Percentiles rank a stretch among this genome's conserved stretches.
Evolutionary conservation across 2,329 filamentous ascomycete species (phyloP).

Genomic region (Trichophyton equinum): DNA sequence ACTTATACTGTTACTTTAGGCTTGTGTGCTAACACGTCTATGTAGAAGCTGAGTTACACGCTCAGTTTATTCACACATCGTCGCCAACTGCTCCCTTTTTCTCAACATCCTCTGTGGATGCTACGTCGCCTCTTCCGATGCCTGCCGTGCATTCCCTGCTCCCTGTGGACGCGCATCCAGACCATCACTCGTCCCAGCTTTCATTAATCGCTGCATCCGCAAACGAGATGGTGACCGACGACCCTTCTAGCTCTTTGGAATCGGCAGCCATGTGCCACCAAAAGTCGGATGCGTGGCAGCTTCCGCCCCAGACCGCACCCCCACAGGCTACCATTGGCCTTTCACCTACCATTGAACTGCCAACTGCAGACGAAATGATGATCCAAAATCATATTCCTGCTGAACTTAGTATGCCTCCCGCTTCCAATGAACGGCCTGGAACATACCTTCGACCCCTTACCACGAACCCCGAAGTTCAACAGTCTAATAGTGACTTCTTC

Average conservation of each 20-base stretch:
- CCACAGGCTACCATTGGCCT: constrained; percentile 18
- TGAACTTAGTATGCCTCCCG: neutral
- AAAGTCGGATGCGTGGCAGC: constrained; percentile 12
- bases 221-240: constrained; percentile 34
- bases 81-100: constrained; percentile 5
- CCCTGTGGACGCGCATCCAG: constrained; percentile 10
- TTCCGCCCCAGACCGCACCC: neutral
- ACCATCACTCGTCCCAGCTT: constrained; percentile 30
- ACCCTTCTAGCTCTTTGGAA: constrained; percentile 22
- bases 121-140: constrained; percentile 1
- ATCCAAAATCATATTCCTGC: neutral
- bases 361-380: neutral
- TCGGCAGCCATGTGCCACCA: constrained; percentile 19
- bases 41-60: constrained; percentile 1
- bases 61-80: constrained; percentile 2
- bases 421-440: neutral
- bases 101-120: constrained; percentile 4
- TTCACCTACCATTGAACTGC: neutral
- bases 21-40: neutral
- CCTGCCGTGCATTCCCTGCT: neutral
- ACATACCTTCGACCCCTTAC: constrained; percentile 32
- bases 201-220: constrained; percentile 37
- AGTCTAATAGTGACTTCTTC: constrained; percentile 23
- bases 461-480: constrained; percentile 29
- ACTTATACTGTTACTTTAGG: neutral